Percentiles rank a stretch among this genome's conserved stretches.
Conservation (phyloP, 2,329 filamentous ascomycete species). For the Hansfordia pulvinata region DNA sequence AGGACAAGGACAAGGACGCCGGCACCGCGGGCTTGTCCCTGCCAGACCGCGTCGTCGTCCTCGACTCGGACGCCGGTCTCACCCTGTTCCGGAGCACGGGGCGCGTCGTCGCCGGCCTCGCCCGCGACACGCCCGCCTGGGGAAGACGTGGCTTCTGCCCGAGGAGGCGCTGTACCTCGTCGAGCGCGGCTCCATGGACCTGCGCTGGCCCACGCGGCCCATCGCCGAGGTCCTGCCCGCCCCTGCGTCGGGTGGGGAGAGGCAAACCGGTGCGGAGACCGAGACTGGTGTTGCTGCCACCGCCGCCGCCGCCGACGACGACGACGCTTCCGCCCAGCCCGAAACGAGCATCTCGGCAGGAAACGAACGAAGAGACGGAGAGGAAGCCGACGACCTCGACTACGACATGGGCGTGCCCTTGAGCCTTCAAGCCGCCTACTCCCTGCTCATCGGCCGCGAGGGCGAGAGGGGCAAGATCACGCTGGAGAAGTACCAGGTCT, state of each 20-base stretch:
- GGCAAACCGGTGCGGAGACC: conserved; percentile 15
- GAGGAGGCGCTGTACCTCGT: conserved; percentile 86
- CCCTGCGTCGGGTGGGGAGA: conserved; percentile 10
- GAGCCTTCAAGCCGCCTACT: conserved; percentile 82
- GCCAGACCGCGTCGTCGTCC: conserved; percentile 44
- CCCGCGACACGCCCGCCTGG: conserved; percentile 38
- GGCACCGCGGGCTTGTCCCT: conserved; percentile 24
- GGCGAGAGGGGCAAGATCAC: conserved; percentile 44
- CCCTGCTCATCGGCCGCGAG: conserved; percentile 64
- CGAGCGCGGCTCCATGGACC: conserved; percentile 75
- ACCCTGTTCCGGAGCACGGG: conserved; percentile 68
- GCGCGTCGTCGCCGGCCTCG: conserved; percentile 38
- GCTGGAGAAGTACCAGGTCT: conserved; percentile 79
- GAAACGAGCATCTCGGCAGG: too few species aligned
- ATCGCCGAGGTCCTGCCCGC: conserved; percentile 36
- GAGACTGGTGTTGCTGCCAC: too few species aligned
- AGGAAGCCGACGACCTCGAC: conserved; percentile 23
- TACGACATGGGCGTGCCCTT: conserved; percentile 62
- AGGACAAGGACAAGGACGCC: conserved; percentile 12
- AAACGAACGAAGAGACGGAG: conserved; percentile 8
- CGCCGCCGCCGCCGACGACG: too few species aligned
- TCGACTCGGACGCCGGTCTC: conserved; percentile 57
- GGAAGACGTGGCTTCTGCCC: conserved; percentile 70
- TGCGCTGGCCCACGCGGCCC: conserved; percentile 62
- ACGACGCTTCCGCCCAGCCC: too few species aligned